Percentiles rank a stretch among this genome's conserved stretches.
Conservation (phyloP, 805 yeast genomes). For the Cyberlindnera veronae region DNA sequence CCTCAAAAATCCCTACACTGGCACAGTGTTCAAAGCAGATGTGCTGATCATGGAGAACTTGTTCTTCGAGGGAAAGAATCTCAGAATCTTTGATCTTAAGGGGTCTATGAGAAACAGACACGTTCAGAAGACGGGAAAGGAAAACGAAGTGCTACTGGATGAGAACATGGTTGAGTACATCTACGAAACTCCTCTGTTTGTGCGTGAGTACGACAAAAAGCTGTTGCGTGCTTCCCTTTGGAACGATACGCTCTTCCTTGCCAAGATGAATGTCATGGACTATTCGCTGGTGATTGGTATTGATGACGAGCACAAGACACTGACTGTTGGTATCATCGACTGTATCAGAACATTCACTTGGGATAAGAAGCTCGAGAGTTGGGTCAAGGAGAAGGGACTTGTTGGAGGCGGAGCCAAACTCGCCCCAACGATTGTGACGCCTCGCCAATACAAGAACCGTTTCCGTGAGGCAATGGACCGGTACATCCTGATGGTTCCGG, state of each 20-base stretch:
- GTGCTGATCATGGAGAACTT: constrained; percentile 93
- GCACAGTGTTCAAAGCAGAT: constrained; percentile 80
- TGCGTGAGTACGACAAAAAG: constrained; percentile 86
- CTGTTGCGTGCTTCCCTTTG: constrained; percentile 83
- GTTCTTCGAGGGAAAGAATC: constrained; percentile 76
- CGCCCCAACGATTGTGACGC: constrained; percentile 96
- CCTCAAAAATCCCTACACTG: constrained; percentile 72
- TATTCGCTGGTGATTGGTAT: constrained; percentile 93
- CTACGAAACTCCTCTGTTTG: constrained; percentile 93
- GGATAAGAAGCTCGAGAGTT: constrained; percentile 97
- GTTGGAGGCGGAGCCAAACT: constrained; percentile 78
- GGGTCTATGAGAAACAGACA: constrained; percentile 98
- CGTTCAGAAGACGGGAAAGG: constrained; percentile 93
- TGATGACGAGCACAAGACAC: constrained; percentile 59
- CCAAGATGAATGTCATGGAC: constrained; percentile 99
- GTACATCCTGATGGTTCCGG: constrained; percentile 93
- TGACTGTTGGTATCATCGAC: constrained; percentile 92
- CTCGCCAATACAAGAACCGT: constrained; percentile 89
- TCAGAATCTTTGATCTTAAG: constrained; percentile 89
- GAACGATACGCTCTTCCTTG: constrained; percentile 91
- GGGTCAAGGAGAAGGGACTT: constrained; percentile 95
- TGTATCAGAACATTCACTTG: constrained; percentile 95
- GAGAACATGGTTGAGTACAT: constrained; percentile 98
- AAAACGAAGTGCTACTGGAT: constrained; percentile 89
- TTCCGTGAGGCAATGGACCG: constrained; percentile 98